Percentiles rank a stretch among this genome's conserved stretches.
These are phyloP conservation scores for Saturnispora halmiae DNA, from an alignment of 805 yeast genomes.

Conservation along the genomic window DNA sequence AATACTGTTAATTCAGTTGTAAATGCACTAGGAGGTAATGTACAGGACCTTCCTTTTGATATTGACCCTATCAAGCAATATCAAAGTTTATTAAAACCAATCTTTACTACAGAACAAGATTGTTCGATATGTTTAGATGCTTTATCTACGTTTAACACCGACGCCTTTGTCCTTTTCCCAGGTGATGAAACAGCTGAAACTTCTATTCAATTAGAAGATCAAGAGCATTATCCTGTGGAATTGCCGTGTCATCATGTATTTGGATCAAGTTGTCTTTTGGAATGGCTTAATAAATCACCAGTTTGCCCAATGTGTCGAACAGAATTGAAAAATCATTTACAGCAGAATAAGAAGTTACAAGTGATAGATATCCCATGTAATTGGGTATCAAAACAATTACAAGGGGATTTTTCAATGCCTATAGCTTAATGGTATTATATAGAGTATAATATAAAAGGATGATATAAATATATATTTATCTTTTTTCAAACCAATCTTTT, in stretches of 20 bases:
- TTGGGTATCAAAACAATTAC: slow-evolving; percentile 1
- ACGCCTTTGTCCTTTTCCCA: slow-evolving; percentile 10
- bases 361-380: not conserved
- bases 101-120: slow-evolving; percentile 2
- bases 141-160: not conserved
- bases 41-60: no score
- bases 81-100: not conserved
- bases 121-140: slow-evolving; percentile 6
- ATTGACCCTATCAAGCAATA: no score
- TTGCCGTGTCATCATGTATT: slow-evolving; percentile 84
- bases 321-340: not conserved
- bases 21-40: no score
- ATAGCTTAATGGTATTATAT: no score
- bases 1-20: not conserved
- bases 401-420: slow-evolving; percentile 3
- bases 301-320: slow-evolving; percentile 76
- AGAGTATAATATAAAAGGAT: no score
- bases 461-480: no score
- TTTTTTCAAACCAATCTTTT: slow-evolving; percentile 28
- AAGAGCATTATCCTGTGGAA: slow-evolving; percentile 51
- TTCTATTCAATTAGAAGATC: slow-evolving; percentile 8
- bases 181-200: slow-evolving; percentile 9
- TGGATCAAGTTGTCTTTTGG: slow-evolving; percentile 71
- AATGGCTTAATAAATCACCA: slow-evolving; percentile 68
- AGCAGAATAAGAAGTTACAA: not conserved